phyloP scores from a whole-genome alignment of 768 basidiomycete species.

The Mycena galericulata region DNA sequence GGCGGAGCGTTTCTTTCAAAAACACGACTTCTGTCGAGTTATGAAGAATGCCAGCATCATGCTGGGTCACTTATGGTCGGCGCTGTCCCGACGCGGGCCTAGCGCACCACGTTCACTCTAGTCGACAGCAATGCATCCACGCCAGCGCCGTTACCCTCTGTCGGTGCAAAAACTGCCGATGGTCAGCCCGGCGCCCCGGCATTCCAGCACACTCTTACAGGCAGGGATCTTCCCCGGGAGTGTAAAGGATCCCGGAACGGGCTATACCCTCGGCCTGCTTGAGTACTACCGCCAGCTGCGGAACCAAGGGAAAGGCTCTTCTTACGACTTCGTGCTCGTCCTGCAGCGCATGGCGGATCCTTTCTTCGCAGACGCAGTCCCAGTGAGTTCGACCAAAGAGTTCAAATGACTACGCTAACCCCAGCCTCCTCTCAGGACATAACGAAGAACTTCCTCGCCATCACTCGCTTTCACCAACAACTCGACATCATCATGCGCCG shows the following conservation, averaged over 20 bases:
- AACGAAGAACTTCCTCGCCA: conserved; percentile 4
- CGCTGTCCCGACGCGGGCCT: conserved; percentile 12
- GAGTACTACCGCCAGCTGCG: conserved; percentile 17
- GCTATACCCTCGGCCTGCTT: conserved; percentile 19
- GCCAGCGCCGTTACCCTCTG: conserved; percentile 24
- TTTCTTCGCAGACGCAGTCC: conserved; percentile 12
- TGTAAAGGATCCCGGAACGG: conserved; percentile 9
- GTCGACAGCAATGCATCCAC: conserved; percentile 27
- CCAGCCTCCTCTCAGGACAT: conserved; percentile 20
- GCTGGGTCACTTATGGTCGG: conserved; percentile 12
- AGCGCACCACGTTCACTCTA: conserved; percentile 4
- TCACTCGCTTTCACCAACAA: conserved; percentile 7
- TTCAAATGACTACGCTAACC: neutral
- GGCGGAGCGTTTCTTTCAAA: neutral
- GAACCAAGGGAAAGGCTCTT: conserved; percentile 23
- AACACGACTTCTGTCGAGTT: conserved; percentile 9
- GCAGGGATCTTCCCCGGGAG: conserved; percentile 24
- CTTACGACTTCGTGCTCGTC: conserved; percentile 19
- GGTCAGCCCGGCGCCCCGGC: neutral
- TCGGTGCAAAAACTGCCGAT: neutral
- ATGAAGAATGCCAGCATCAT: neutral
- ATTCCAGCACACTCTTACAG: conserved; percentile 11
- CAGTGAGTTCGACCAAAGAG: neutral
- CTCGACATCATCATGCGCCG: conserved; percentile 13
- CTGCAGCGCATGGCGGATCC: conserved; percentile 28